phyloP scores from a whole-genome alignment of 371 early-diverging fungal genomes.

The Chytridiales sp. region DNA sequence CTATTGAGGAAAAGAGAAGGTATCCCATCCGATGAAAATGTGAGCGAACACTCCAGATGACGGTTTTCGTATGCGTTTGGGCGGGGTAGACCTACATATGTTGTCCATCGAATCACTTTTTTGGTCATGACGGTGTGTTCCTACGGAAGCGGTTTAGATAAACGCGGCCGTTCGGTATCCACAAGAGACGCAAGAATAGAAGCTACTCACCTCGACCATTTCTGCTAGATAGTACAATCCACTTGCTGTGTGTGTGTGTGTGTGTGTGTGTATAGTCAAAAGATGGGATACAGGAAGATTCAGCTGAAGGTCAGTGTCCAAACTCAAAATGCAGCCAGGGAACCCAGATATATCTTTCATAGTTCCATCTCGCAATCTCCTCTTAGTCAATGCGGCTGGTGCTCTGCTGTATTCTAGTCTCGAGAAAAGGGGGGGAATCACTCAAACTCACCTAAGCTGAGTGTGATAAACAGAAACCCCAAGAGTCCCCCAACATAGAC shows the following conservation, averaged over 20 bases:
- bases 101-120: slow-evolving; percentile 69
- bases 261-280: not conserved
- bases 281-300: not conserved
- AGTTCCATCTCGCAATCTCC: not conserved
- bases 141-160: too few relatives aligned
- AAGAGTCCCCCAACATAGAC: slow-evolving; percentile 36
- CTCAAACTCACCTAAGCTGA: slow-evolving; percentile 34
- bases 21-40: too few relatives aligned
- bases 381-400: not conserved
- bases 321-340: not conserved
- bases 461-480: slow-evolving; percentile 41
- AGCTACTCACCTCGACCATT: slow-evolving; percentile 46
- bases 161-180: too few relatives aligned
- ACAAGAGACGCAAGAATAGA: slow-evolving; percentile 3
- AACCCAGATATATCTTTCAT: not conserved
- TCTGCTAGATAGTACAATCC: slow-evolving; percentile 83
- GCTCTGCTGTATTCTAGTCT: not conserved
- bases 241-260: slow-evolving; percentile 64
- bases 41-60: not conserved
- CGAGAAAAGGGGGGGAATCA: not conserved
- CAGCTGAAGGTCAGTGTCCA: not conserved
- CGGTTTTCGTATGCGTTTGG: not conserved
- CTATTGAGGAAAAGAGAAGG: slow-evolving; percentile 38
- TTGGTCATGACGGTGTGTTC: slow-evolving; percentile 81
- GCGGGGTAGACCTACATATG: slow-evolving; percentile 51